A percentile compares a stretch with the other conserved stretches of the same genome.
Evolutionary conservation across 129 eudicot species (phyloP).

Genomic region (Smallanthus sonchifolius): DNA sequence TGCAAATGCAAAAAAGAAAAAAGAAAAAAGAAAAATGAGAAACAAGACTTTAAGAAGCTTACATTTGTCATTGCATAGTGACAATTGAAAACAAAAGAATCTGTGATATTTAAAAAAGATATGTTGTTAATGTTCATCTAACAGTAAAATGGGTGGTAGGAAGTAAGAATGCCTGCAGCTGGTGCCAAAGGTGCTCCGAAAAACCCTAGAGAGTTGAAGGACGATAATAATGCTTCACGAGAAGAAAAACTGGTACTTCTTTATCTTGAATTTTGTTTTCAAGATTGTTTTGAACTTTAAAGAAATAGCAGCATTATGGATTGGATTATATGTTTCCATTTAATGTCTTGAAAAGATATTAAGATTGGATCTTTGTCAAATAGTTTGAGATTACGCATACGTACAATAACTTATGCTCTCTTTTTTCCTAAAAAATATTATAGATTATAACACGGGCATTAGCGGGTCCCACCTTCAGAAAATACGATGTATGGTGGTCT

Average conservation of each 20-base stretch:
- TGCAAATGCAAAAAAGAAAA: background rate
- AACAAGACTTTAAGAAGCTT: background rate
- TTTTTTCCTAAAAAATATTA: slow-evolving; percentile 15
- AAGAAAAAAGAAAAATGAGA: background rate
- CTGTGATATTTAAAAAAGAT: background rate
- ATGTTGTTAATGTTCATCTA: slow-evolving; percentile 25
- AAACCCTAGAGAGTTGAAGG: slow-evolving; percentile 81
- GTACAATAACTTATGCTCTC: background rate
- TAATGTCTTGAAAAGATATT: background rate
- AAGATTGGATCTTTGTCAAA: background rate
- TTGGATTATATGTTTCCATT: background rate
- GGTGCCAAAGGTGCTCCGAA: slow-evolving; percentile 84
- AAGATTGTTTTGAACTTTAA: slow-evolving; percentile 6
- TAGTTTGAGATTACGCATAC: background rate
- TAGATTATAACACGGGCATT: slow-evolving; percentile 80
- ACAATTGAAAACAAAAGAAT: background rate
- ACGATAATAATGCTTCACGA: slow-evolving; percentile 80
- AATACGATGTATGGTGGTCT: slow-evolving; percentile 98
- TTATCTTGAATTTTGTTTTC: background rate
- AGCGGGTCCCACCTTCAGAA: slow-evolving; percentile 70
- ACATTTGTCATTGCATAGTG: background rate
- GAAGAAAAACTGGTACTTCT: slow-evolving; percentile 77
- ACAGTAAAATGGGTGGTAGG: slow-evolving; percentile 46
- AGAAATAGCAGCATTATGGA: background rate
- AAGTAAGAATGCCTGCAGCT: slow-evolving; percentile 99